Percentiles rank a stretch among this genome's conserved stretches.
phyloP scores from a whole-genome alignment of 768 basidiomycete species.

The Amanita rimosa region DNA sequence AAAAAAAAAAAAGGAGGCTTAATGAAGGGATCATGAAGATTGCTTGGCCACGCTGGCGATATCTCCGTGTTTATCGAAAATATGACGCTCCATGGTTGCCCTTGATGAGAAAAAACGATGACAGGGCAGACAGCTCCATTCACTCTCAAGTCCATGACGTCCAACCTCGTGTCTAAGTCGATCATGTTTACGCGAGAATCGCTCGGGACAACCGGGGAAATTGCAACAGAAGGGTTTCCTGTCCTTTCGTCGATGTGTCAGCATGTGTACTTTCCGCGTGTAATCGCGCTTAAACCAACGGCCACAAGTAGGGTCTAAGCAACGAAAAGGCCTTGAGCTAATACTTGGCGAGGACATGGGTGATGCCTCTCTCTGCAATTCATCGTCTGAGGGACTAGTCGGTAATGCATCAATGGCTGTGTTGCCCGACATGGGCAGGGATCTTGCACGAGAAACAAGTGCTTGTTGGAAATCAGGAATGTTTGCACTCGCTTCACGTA shows the following conservation, averaged over 20 bases:
- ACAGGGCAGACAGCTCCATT: slow-evolving; percentile 8
- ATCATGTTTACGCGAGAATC: slow-evolving; percentile 7
- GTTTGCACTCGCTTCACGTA: not conserved
- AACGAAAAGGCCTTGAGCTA: slow-evolving; percentile 2
- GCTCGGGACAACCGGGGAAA: slow-evolving; percentile 6
- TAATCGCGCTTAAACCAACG: slow-evolving; percentile 9
- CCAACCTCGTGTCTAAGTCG: slow-evolving; percentile 7
- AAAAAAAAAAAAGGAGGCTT: not conserved
- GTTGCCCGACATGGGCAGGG: not conserved
- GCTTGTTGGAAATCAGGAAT: not conserved
- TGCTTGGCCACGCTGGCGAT: not conserved
- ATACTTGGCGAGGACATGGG: not conserved
- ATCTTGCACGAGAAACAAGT: not conserved
- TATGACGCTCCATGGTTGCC: slow-evolving; percentile 7
- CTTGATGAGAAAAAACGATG: slow-evolving; percentile 6
- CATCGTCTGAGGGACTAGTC: not conserved
- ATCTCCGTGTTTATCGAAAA: slow-evolving; percentile 8
- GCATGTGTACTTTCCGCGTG: slow-evolving; percentile 8
- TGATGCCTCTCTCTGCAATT: not conserved
- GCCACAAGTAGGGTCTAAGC: slow-evolving; percentile 6
- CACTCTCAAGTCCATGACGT: slow-evolving; percentile 6
- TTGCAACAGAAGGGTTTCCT: slow-evolving; percentile 4
- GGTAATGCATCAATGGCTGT: not conserved
- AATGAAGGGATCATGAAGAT: not conserved
- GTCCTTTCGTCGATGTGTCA: slow-evolving; percentile 6